Conservation (phyloP, 805 yeast genomes). For the Saccharomycopsis vini region DNA sequence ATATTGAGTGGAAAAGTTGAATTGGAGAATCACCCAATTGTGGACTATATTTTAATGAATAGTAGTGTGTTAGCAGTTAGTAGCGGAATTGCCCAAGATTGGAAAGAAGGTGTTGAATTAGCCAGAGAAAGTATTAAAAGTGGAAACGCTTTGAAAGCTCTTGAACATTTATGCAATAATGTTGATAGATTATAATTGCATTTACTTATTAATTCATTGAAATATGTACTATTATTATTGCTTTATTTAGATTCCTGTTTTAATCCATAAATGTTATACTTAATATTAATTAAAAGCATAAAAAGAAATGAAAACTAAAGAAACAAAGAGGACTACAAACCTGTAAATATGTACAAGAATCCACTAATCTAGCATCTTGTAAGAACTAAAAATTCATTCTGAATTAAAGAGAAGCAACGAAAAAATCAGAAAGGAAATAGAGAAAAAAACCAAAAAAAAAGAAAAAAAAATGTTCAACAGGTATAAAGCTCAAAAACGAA, state of each 20-base stretch:
- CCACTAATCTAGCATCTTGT: no score
- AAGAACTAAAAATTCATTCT: no score
- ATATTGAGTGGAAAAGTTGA: constrained; percentile 37
- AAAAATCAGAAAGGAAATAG: background rate
- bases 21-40: constrained; percentile 48
- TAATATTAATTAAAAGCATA: no score
- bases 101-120: constrained; percentile 68
- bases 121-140: constrained; percentile 61
- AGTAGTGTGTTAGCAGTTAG: constrained; percentile 81
- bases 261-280: no score
- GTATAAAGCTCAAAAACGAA: background rate
- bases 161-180: constrained; percentile 28
- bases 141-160: constrained; percentile 58
- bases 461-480: background rate
- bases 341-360: no score
- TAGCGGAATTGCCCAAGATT: constrained; percentile 54
- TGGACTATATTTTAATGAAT: constrained; percentile 86
- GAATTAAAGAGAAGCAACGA: background rate
- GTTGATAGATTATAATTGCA: background rate
- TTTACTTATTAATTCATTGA: no score
- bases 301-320: no score
- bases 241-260: no score
- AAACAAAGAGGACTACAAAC: no score
- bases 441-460: background rate
- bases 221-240: no score